Conservation (phyloP, 495 filamentous ascomycete species). For the Chaetomium tenue region DNA sequence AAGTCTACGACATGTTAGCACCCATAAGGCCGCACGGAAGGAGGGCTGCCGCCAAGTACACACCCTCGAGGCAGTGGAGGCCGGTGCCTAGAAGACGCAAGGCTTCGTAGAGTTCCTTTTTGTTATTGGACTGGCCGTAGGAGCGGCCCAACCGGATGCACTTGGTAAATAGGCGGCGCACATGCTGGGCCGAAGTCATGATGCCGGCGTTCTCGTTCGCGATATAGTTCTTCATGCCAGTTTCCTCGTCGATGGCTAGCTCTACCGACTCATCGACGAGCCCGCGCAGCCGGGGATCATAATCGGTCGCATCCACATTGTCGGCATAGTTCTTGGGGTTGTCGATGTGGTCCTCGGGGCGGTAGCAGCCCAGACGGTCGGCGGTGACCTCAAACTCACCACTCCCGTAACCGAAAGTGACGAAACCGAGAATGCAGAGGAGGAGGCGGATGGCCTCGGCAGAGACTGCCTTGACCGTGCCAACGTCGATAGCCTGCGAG, state of each 20-base stretch:
- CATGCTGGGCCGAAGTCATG: slow-evolving; percentile 70
- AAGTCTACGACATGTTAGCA: slow-evolving; percentile 54
- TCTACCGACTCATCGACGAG: slow-evolving; percentile 77
- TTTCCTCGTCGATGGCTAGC: slow-evolving; percentile 69
- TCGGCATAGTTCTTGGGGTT: slow-evolving; percentile 75
- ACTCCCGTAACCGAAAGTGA: slow-evolving; percentile 78
- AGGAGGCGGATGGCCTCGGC: slow-evolving; percentile 85
- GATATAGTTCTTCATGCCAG: slow-evolving; percentile 91
- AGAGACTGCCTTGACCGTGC: slow-evolving; percentile 82
- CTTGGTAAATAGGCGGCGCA: slow-evolving; percentile 67
- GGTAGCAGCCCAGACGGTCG: slow-evolving; percentile 83
- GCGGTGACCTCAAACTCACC: slow-evolving; percentile 87
- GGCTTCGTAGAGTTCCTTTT: slow-evolving; percentile 78
- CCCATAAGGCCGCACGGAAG: not conserved
- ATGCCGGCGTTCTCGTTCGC: slow-evolving; percentile 73
- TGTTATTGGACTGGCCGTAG: slow-evolving; percentile 59
- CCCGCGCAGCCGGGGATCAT: slow-evolving; percentile 73
- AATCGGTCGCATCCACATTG: slow-evolving; percentile 79
- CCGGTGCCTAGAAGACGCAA: slow-evolving; percentile 81
- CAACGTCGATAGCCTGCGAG: slow-evolving; percentile 79
- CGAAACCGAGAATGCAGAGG: slow-evolving; percentile 60
- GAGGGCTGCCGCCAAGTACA: slow-evolving; percentile 3
- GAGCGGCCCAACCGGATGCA: slow-evolving; percentile 71
- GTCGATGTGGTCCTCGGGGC: slow-evolving; percentile 87
- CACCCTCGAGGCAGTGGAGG: slow-evolving; percentile 81